Evolutionary conservation across 1,139 yeast species (phyloP).

Genomic region (Yamadazyma blattariae): DNA sequence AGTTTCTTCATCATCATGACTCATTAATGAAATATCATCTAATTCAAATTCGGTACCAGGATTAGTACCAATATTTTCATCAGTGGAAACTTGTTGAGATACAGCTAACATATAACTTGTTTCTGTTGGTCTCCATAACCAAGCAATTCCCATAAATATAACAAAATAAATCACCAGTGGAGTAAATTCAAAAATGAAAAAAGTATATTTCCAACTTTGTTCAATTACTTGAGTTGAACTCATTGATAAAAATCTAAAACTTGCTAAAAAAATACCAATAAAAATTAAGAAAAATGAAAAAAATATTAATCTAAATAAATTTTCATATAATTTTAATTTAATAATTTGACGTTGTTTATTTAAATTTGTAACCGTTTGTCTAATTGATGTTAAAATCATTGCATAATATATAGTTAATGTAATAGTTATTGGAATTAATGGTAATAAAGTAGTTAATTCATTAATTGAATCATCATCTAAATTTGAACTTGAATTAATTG

Average conservation of each 20-base stretch:
- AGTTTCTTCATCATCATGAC: slow-evolving; percentile 45
- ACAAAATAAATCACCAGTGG: slow-evolving; percentile 84
- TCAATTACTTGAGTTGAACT: slow-evolving; percentile 76
- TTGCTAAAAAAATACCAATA: slow-evolving; percentile 64
- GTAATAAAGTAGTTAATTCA: slow-evolving; percentile 29
- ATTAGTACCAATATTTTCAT: slow-evolving; percentile 48
- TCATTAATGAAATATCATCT: slow-evolving; percentile 67
- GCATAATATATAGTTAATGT: slow-evolving; percentile 74
- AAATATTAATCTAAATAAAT: slow-evolving; percentile 70
- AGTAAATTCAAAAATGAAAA: slow-evolving; percentile 91
- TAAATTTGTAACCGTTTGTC: slow-evolving; percentile 69
- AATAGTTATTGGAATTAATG: slow-evolving; percentile 68
- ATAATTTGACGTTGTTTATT: slow-evolving; percentile 88
- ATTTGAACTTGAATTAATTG: slow-evolving; percentile 19
- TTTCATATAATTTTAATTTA: slow-evolving; percentile 82
- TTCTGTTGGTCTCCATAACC: slow-evolving; percentile 97
- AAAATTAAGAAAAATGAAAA: slow-evolving; percentile 53
- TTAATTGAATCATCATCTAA: slow-evolving; percentile 18
- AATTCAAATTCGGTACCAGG: slow-evolving; percentile 63
- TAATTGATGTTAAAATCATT: slow-evolving; percentile 68
- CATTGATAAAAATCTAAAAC: slow-evolving; percentile 72
- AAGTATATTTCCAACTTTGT: slow-evolving; percentile 88
- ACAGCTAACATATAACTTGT: slow-evolving; percentile 94
- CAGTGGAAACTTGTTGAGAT: slow-evolving; percentile 87
- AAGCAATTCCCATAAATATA: slow-evolving; percentile 80